Percentiles rank a stretch among this genome's conserved stretches.
These are phyloP conservation scores for Carex pumila DNA, from an alignment of 176 grass and related monocot species.

Conservation along the genomic window DNA sequence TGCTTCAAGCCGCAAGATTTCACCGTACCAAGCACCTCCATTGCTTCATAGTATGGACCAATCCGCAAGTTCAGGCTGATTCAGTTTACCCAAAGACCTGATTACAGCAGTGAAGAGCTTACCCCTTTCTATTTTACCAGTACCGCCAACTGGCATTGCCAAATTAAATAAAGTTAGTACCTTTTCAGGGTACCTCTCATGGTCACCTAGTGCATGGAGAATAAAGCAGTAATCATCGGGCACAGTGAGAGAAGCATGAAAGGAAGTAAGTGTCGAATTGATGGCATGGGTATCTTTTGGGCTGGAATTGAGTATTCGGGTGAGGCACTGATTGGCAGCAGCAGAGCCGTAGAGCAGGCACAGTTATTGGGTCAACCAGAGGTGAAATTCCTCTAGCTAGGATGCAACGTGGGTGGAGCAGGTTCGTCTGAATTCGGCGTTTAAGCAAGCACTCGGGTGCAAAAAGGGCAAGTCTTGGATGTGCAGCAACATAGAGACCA, in stretches of 20 bases:
- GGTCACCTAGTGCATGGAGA: conserved; percentile 45
- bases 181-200: conserved; percentile 38
- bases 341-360: conserved; percentile 11
- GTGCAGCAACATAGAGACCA: not conserved
- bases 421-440: conserved; percentile 66
- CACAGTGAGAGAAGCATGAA: conserved; percentile 30
- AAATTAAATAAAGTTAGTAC: conserved; percentile 52
- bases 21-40: conserved; percentile 63
- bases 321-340: conserved; percentile 44
- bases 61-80: conserved; percentile 59
- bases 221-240: conserved; percentile 83
- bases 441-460: conserved; percentile 17
- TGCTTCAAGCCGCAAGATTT: conserved; percentile 54
- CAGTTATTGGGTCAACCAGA: conserved; percentile 19
- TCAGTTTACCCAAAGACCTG: conserved; percentile 63
- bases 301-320: conserved; percentile 44
- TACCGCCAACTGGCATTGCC: conserved; percentile 46
- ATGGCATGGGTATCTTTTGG: conserved; percentile 35
- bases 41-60: too few relatives aligned
- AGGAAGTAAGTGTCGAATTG: conserved; percentile 21
- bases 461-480: conserved; percentile 10
- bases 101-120: conserved; percentile 81
- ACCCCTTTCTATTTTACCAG: conserved; percentile 37
- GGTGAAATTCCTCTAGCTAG: conserved; percentile 68
- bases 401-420: conserved; percentile 70